Conservation (phyloP, 805 yeast species). For the Jamesozyma lodderae region DNA sequence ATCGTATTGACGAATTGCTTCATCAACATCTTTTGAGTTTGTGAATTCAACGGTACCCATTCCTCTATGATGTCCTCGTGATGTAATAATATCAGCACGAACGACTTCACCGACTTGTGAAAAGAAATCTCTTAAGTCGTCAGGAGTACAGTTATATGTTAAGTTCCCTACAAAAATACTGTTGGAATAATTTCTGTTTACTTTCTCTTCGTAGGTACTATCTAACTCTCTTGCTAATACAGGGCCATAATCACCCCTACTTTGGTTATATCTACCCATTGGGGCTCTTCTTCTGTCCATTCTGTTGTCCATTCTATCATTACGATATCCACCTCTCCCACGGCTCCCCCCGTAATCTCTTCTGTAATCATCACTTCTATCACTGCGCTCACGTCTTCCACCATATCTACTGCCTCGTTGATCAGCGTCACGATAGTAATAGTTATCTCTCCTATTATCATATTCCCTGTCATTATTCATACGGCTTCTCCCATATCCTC, state of each 20-base stretch:
- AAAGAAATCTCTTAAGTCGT: constrained; percentile 52
- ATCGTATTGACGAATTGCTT: constrained; percentile 63
- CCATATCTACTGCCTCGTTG: constrained; percentile 7
- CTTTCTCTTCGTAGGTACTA: constrained; percentile 30
- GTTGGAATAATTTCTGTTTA: constrained; percentile 53
- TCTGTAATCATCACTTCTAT: neutral
- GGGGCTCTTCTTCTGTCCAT: constrained; percentile 6
- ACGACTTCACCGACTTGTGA: constrained; percentile 54
- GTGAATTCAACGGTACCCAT: constrained; percentile 87
- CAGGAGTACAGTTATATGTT: constrained; percentile 54
- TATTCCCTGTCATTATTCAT: neutral
- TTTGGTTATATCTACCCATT: constrained; percentile 7
- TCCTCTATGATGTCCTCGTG: constrained; percentile 75
- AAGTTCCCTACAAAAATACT: constrained; percentile 68
- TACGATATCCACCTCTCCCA: constrained; percentile 10
- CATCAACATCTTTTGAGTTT: constrained; percentile 51
- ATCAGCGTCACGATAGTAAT: neutral
- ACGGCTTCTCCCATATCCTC: constrained; percentile 4
- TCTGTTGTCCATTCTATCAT: constrained; percentile 6
- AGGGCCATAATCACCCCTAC: constrained; percentile 23
- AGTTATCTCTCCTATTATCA: neutral
- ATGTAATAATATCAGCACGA: constrained; percentile 74
- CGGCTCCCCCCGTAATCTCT: constrained; percentile 16
- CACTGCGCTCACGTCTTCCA: neutral
- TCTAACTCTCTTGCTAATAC: constrained; percentile 18